A percentile compares a stretch with the other conserved stretches of the same genome.
Conservation (phyloP, 495 filamentous ascomycete genomes). For the Cercophora sp. region DNA sequence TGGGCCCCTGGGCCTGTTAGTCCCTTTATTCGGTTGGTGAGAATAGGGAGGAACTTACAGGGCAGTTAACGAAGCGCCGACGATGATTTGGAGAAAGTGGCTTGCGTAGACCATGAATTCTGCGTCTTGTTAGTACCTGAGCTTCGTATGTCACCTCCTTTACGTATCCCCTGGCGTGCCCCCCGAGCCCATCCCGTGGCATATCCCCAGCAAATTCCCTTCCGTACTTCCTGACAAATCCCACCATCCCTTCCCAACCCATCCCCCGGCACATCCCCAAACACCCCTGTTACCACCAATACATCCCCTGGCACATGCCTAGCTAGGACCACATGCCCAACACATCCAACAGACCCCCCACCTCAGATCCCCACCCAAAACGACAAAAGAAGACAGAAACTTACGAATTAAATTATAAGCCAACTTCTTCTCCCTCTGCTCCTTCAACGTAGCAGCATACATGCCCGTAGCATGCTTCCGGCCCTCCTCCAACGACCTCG, state of each 20-base stretch:
- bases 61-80: constrained; percentile 4
- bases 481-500: constrained; percentile 37
- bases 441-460: constrained; percentile 30
- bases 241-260: too few species aligned
- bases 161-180: too few species aligned
- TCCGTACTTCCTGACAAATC: too few species aligned
- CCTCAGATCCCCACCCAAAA: not conserved
- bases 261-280: too few species aligned
- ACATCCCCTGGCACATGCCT: too few species aligned
- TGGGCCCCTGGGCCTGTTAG: constrained; percentile 27
- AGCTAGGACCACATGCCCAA: too few species aligned
- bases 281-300: too few species aligned
- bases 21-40: not conserved
- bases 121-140: not conserved
- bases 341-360: not conserved
- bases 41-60: not conserved
- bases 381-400: constrained; percentile 5
- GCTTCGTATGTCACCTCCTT: too few species aligned
- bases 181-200: too few species aligned
- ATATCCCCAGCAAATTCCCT: too few species aligned
- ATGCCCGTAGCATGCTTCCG: constrained; percentile 35
- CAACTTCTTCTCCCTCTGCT: constrained; percentile 31
- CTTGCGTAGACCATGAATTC: not conserved
- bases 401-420: constrained; percentile 33
- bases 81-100: constrained; percentile 7